A percentile compares a stretch with the other conserved stretches of the same genome.
These are phyloP conservation scores for Mesembryanthemum crystallinum DNA, from an alignment of 148 eudicot species.

Conservation along the genomic window DNA sequence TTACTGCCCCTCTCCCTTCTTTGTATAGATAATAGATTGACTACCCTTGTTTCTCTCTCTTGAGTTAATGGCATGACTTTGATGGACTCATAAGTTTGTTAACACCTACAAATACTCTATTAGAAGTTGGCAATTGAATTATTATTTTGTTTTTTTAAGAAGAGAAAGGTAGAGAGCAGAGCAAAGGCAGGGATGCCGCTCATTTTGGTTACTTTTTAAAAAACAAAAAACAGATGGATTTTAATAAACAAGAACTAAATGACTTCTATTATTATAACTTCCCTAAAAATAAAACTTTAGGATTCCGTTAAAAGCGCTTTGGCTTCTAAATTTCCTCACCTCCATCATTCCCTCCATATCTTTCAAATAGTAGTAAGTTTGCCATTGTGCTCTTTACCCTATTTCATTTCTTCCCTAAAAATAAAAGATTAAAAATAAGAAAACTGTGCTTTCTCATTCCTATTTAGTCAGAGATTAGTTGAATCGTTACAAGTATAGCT, in stretches of 20 bases:
- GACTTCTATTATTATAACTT: background rate
- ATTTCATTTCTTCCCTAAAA: background rate
- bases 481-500: background rate
- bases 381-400: background rate
- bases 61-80: no score
- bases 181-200: constrained; percentile 11
- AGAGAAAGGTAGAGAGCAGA: background rate
- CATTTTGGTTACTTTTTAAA: background rate
- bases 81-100: no score
- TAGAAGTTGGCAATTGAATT: no score
- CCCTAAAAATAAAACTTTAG: constrained; percentile 5
- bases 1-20: no score
- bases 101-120: no score
- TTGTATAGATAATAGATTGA: no score
- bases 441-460: background rate
- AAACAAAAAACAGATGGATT: background rate
- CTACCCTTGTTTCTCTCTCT: no score
- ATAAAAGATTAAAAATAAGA: no score
- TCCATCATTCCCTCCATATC: constrained; percentile 1
- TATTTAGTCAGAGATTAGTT: background rate
- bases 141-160: no score
- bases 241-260: background rate
- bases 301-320: constrained; percentile 18
- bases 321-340: background rate
- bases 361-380: background rate